Base-by-base conservation (phyloP, 2,329 filamentous ascomycete species). In the Ophiocordyceps unilateralis region DNA sequence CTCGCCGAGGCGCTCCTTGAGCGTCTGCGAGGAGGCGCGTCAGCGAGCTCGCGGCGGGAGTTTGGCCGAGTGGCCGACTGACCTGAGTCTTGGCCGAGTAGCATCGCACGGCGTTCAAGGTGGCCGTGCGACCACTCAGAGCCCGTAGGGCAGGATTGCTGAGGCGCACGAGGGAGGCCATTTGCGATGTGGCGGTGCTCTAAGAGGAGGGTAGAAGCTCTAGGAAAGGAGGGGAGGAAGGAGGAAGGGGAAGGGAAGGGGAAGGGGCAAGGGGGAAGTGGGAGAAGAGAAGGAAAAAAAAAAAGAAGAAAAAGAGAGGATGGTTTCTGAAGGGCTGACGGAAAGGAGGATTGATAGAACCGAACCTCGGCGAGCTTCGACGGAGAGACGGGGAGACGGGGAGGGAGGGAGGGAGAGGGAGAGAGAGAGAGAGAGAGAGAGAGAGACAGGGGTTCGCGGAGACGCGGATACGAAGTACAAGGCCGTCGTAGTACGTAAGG, bases 1-100 rank as follows among this genome's bases (percentile, higher is more conserved):
- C 66, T 91, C 88, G 63, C 89, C 89, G 66, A 98, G 96, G 62
- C 87, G 89, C 66, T 98, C 91, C 76, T 98, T 98, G 63, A 98
- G 71, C 55, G 87, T 87, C 91, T 98, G 43, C 8, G 37, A 21
- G 39, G 19, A 38, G 38, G 17, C 30, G 39, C 40, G 45, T 47
- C 43, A 40, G 30, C 38, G 28, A 24, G n/a, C 38, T 28, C 21
- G 17, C 21, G 20, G n/a, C 36, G 6, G 20, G 9, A 34, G 32
- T 5, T 22, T 8, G 12, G 12, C 12, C 10, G 26, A 20, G 14
- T 24, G 22, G 19, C 40, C 17, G 15, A n/a, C 70, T 58, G 70
- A 93, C 87, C 75, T 88, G 80, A 55, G 81, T 76, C 77, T 95
- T 95, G 53, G 86, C 81, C 49, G 88, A 94, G 71, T 95, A 95